A percentile compares a stretch with the other conserved stretches of the same genome.
Evolutionary conservation across 2,329 filamentous ascomycete genomes (phyloP).

Genomic region (Thermoascus crustaceus): DNA sequence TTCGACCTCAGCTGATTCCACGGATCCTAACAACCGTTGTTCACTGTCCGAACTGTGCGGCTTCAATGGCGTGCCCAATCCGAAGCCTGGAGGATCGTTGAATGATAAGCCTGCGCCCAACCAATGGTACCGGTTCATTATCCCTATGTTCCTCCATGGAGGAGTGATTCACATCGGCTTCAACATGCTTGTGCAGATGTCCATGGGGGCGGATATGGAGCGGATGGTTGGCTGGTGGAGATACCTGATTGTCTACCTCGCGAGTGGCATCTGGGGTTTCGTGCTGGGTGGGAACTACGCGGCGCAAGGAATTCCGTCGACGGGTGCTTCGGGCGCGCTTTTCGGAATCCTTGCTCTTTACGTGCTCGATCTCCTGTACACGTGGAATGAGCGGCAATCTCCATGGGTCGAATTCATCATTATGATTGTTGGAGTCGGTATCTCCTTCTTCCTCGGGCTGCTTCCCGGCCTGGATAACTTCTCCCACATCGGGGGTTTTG

Average conservation of each 20-base stretch:
- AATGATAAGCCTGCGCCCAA: constrained; percentile 61
- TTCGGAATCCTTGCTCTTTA: constrained; percentile 88
- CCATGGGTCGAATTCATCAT: constrained; percentile 82
- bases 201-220: constrained; percentile 88
- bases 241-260: constrained; percentile 83
- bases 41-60: constrained; percentile 74
- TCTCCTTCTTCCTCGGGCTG: constrained; percentile 86
- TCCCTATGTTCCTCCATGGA: constrained; percentile 90
- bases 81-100: constrained; percentile 40
- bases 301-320: constrained; percentile 69
- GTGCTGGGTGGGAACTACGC: constrained; percentile 93
- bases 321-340: constrained; percentile 79
- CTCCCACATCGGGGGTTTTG: constrained; percentile 89
- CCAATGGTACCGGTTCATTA: constrained; percentile 96
- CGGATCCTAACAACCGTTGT: constrained; percentile 50
- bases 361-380: constrained; percentile 84
- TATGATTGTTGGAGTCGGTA: constrained; percentile 73
- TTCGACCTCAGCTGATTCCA: constrained; percentile 52
- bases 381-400: constrained; percentile 69
- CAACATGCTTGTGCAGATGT: constrained; percentile 87
- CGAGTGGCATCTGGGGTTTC: constrained; percentile 89
- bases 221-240: constrained; percentile 78
- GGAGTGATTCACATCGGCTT: constrained; percentile 92
- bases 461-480: constrained; percentile 95
- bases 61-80: constrained; percentile 67